A percentile compares a stretch with the other conserved stretches of the same genome.
phyloP scores from a whole-genome alignment of 2,329 filamentous ascomycete species.

The Xylariaceae sp. region DNA sequence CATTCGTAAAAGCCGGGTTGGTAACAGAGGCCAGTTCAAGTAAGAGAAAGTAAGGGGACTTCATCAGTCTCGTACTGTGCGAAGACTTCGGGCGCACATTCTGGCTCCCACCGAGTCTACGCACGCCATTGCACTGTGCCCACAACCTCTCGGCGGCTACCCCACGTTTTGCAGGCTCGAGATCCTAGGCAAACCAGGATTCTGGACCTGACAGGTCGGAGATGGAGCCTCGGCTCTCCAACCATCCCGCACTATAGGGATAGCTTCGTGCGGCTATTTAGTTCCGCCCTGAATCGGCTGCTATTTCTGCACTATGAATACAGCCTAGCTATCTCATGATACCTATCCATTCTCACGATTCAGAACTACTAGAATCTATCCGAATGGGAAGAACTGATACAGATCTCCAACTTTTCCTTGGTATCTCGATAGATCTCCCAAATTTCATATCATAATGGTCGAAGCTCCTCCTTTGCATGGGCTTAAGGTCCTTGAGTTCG shows the following conservation, averaged over 20 bases:
- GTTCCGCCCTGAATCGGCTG: not conserved
- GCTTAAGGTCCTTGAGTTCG: conserved; percentile 57
- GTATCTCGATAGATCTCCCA: too few relatives aligned
- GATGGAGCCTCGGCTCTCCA: conserved; percentile 23
- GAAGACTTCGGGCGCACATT: not conserved
- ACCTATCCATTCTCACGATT: not conserved
- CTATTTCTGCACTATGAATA: not conserved
- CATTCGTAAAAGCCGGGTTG: conserved; percentile 72
- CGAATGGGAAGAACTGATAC: too few relatives aligned
- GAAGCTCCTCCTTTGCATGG: conserved; percentile 42
- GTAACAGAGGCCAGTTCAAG: conserved; percentile 46
- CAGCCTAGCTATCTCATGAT: not conserved
- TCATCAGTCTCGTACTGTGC: not conserved
- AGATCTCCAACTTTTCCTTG: too few relatives aligned
- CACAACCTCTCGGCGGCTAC: not conserved
- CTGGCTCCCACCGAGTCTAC: too few relatives aligned
- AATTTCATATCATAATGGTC: conserved; percentile 30
- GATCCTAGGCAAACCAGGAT: conserved; percentile 1
- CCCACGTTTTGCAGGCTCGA: conserved; percentile 3
- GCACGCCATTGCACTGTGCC: not conserved
- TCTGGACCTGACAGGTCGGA: not conserved
- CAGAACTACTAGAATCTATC: too few relatives aligned
- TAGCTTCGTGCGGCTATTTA: conserved; percentile 3
- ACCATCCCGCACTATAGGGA: not conserved
- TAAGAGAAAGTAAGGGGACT: conserved; percentile 44